Percentiles rank a stretch among this genome's conserved stretches.
Conservation (phyloP, 305 asterid species). For the Fraxinus platypoda region DNA sequence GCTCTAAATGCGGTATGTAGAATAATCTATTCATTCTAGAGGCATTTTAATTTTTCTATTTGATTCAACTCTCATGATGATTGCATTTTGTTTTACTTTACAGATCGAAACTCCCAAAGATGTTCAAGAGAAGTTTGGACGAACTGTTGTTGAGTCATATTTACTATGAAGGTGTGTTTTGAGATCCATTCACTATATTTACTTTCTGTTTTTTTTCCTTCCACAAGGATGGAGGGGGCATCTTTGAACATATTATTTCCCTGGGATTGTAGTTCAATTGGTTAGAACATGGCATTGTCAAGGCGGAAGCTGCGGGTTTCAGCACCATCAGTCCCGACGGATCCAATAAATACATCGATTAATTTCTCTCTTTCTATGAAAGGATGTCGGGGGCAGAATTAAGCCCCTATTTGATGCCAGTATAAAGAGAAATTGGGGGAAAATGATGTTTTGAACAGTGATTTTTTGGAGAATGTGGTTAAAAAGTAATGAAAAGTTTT, state of each 20-base stretch:
- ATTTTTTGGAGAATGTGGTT: no score
- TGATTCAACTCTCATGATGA: constrained; percentile 4
- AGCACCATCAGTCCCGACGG: no score
- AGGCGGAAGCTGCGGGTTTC: no score
- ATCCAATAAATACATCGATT: no score
- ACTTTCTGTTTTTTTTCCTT: background rate
- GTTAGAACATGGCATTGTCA: no score
- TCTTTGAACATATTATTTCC: background rate
- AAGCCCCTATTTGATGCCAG: no score
- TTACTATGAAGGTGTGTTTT: constrained; percentile 46
- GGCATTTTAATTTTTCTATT: background rate
- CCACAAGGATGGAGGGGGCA: background rate
- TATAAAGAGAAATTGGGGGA: no score
- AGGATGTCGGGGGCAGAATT: no score
- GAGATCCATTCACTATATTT: background rate
- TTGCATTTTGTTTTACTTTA: constrained; percentile 15
- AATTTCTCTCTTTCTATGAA: no score
- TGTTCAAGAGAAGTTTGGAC: constrained; percentile 81
- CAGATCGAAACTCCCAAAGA: constrained; percentile 92
- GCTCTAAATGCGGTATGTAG: constrained; percentile 78
- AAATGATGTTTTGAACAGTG: no score
- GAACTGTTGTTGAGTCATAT: constrained; percentile 88
- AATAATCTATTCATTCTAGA: constrained; percentile 16
- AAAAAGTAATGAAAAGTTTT: no score
- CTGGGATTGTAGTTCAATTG: no score